phyloP scores from a whole-genome alignment of 306 rosid species.

The Cajanus cajan region DNA sequence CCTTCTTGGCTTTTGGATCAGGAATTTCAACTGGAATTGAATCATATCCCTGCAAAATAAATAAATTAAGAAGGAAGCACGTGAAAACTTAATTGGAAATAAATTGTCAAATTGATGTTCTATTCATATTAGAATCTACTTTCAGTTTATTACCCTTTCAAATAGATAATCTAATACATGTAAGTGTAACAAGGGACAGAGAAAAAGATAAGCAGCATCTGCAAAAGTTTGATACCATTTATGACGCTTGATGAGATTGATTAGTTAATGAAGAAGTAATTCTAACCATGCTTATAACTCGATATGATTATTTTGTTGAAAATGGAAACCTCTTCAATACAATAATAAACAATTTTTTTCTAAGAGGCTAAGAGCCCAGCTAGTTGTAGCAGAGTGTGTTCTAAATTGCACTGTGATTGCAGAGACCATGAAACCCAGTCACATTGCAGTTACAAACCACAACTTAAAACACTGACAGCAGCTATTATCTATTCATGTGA shows the following conservation, averaged over 20 bases:
- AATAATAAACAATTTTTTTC: background rate
- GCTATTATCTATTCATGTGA: background rate
- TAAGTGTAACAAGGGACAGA: background rate
- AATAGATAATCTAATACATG: background rate
- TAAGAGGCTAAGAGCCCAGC: background rate
- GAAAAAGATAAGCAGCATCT: background rate
- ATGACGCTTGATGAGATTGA: background rate
- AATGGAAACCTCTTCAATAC: background rate
- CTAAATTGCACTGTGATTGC: background rate
- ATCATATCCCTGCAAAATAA: conserved; percentile 72
- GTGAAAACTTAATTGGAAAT: background rate
- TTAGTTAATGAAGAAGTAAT: background rate
- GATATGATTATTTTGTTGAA: background rate
- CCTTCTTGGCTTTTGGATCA: conserved; percentile 86
- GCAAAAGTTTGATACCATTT: conserved; percentile 1
- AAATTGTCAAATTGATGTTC: background rate
- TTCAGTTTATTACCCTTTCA: background rate
- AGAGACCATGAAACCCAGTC: background rate
- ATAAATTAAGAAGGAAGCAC: conserved; percentile 1
- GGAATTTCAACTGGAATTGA: conserved; percentile 81
- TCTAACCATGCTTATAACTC: background rate
- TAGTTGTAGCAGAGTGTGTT: background rate
- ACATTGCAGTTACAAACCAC: background rate
- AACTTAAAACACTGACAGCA: background rate
- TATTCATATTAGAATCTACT: background rate